Base-by-base conservation (phyloP, 257 asterid species). In the Nemophila menziesii region DNA sequence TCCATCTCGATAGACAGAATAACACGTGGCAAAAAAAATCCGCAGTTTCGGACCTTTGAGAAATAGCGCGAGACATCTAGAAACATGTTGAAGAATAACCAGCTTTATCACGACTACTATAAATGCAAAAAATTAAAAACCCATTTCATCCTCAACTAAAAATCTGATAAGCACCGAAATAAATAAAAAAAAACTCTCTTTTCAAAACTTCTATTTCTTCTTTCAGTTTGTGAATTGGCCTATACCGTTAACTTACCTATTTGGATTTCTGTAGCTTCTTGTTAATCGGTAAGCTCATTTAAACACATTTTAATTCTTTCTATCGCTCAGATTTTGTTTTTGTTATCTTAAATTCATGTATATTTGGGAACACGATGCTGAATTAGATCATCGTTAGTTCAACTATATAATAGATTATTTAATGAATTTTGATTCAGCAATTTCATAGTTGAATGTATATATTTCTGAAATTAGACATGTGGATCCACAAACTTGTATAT, bases 11-110 rank as follows among this genome's bases (percentile, higher is more conserved):
- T 10, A 26, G 8, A 29, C 36, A 7, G 12, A 13, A 29, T 29
- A 3, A 29, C 36, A 29, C 36, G 36, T 29, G 36, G 36, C 36
- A 29, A 29, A 13, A 29, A 29, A 29, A 7, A 29, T 29, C 36
- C 36, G 12, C 12, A 29, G 12, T 7, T 29, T 29, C 12, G 12
- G 7, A 29, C 36, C 36, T 10, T 29, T 29, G 36, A 37, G 42
- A 37, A 51, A 46, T 40, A 60, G 77, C 85, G 71, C 65, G 89
- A 79, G 74, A 49, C 55, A 43, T 82, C 94, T 76, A 59, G 94
- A 82, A 73, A 22, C 18, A 58, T 20, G 67, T 66, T 52, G 92
- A 73, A 60, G 37, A 16, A 10, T 21, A 19, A 14, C 24, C 0
- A 22, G 16, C 49, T 19, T 11, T 5, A 1, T 5, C 17, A 8